Base-by-base conservation (phyloP, 106 monocot species). In the Iris macrosiphon region DNA sequence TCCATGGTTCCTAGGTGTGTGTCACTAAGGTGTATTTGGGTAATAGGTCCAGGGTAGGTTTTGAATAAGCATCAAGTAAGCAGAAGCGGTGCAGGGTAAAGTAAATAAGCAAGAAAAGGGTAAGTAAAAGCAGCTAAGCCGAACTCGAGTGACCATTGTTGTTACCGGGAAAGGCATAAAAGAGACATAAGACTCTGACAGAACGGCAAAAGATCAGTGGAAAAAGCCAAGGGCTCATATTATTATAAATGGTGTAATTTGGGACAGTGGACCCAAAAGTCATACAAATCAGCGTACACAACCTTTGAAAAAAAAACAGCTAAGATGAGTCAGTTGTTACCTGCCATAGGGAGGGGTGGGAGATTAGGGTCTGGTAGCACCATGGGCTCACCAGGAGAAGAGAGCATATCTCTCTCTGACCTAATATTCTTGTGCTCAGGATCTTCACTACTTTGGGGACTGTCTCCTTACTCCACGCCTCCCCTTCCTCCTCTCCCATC, bases 271-370 rank as follows among this genome's bases (percentile, higher is more conserved):
- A n/a, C n/a, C n/a, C n/a, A n/a, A n/a, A n/a, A n/a, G n/a, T n/a
- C n/a, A n/a, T n/a, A n/a, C n/a, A n/a, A n/a, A n/a, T n/a, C n/a
- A n/a, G n/a, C n/a, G n/a, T n/a, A n/a, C n/a, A n/a, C n/a, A n/a
- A n/a, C n/a, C n/a, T n/a, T n/a, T n/a, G n/a, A n/a, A n/a, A n/a
- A n/a, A n/a, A n/a, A n/a, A n/a, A n/a, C n/a, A n/a, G n/a, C n/a
- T n/a, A n/a, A n/a, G n/a, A n/a, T n/a, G 11, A 4, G 32, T 29
- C 31, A 61, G 13, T 8, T 22, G 26, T 21, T 22, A 88, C 94
- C 94, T 88, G 55, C 94, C 94, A 94, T 45, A 94, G 79, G 17
- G 73, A 40, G 17, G 78, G 68, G 55, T 64, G 60, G 52, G 81
- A 57, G 43, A 79, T 54, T 29, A 94, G 79, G 38, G 72, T 49